Base-by-base conservation (phyloP, 208 protist species). In the Trypanosoma conorhini region DNA sequence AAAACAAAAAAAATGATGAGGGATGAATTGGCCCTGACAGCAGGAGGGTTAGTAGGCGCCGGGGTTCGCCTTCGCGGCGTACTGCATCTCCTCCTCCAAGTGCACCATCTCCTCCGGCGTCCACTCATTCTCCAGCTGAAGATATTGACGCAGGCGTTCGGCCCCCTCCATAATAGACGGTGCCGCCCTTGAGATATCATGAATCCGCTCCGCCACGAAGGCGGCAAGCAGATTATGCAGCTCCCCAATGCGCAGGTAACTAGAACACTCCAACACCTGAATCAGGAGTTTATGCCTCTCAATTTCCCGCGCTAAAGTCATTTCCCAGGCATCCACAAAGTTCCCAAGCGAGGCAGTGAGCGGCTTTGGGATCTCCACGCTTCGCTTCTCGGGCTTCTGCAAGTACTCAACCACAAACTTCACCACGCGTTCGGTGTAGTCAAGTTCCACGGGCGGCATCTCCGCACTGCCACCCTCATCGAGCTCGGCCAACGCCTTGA, bases 61-160 rank as follows among this genome's bases (percentile, higher is more conserved):
- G 0, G 79, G 81, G 63, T 89, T 81, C 21, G 86, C 63, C n/a
- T 78, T 52, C 70, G 89, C 85, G 10, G 82, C 86, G 63, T 92
- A 91, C 22, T 74, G 75, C 89, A 94, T 92, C 74, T 94, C 89
- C 55, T 74, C 56, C 38, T 61, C 30, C 38, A 94, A 78, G 59
- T 87, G 79, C 22, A 46, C 69, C 78, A 82, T 89, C 70, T 92
- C 89, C 62, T 91, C 86, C 52, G 58, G 62, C 19, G 79, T 92
- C 86, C 86, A 94, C 52, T 89, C 85, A 67, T 94, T 94, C 63
- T 85, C 79, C 61, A 91, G 79, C 13, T 83, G 70, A 28, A 92
- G 62, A 42, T 86, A 92, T 26, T 74, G 31, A 12, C 86, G 81
- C 12, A 94, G 70, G 15, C 74, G 33, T 65, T 82, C 79, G 3